Evolutionary conservation across 352 stramenopile genomes (phyloP).

Genomic region (Globisporangium paroecandrum): DNA sequence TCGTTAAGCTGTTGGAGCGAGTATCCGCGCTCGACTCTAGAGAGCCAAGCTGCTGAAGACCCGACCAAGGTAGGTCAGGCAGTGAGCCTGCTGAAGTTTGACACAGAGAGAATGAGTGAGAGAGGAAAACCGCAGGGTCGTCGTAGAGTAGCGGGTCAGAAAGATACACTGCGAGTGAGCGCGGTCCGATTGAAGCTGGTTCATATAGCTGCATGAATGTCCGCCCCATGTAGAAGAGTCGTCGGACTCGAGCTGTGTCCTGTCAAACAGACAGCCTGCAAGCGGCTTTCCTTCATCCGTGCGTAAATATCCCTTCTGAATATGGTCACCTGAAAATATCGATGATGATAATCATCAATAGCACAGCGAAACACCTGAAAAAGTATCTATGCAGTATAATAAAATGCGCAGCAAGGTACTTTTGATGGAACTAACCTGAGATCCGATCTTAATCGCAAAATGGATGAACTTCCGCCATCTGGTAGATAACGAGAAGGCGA

Average conservation of each 20-base stretch:
- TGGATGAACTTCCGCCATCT: background rate
- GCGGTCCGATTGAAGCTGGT: background rate
- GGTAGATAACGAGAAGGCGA: background rate
- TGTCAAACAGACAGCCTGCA: background rate
- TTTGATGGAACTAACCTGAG: background rate
- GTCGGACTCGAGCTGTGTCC: background rate
- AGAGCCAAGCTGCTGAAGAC: background rate
- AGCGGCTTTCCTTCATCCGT: background rate
- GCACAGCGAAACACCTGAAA: too few species aligned
- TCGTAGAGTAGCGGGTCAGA: background rate
- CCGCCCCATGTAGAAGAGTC: background rate
- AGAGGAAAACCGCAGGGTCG: background rate
- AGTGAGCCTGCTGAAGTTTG: background rate
- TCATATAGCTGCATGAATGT: background rate
- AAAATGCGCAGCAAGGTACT: background rate
- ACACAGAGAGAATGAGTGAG: background rate
- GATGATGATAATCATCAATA: background rate
- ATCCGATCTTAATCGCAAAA: background rate
- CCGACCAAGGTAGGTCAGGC: background rate
- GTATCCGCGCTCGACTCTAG: too few species aligned
- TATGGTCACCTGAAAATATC: background rate
- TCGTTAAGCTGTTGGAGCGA: background rate
- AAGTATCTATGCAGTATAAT: background rate
- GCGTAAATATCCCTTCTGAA: background rate
- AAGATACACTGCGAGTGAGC: background rate